Conservation (phyloP, 257 asterid genomes). For the Scutellaria minor region DNA sequence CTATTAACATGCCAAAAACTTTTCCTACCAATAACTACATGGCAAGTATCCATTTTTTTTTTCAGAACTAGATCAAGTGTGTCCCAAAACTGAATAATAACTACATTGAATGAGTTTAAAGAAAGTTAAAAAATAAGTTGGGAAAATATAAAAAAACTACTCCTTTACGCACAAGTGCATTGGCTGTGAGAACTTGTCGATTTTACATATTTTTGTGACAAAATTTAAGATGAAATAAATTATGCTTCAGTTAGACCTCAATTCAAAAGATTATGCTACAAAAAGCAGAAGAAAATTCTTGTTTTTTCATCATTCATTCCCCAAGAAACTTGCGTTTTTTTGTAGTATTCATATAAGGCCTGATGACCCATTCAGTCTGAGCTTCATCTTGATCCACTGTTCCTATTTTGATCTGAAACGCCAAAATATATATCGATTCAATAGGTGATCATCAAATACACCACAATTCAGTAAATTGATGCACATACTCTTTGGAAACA, state of each 20-base stretch:
- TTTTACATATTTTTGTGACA: neutral
- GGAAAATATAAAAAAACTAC: too few species aligned
- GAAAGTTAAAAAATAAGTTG: too few species aligned
- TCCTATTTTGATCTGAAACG: conserved; percentile 74
- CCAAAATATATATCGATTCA: neutral
- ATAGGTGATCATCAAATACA: neutral
- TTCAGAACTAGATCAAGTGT: too few species aligned
- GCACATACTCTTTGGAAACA: neutral
- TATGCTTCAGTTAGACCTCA: neutral
- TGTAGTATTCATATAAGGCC: conserved; percentile 41
- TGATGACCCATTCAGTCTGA: conserved; percentile 59
- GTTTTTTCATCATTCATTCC: conserved; percentile 15
- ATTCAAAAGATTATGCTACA: neutral
- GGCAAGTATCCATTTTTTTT: too few species aligned
- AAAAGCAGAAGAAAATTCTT: neutral
- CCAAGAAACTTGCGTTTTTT: conserved; percentile 38
- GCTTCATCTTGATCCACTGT: conserved; percentile 89
- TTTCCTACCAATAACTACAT: too few species aligned
- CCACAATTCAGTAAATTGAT: neutral
- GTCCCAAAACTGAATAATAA: too few species aligned
- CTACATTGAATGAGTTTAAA: too few species aligned
- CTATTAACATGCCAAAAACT: too few species aligned
- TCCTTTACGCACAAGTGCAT: neutral
- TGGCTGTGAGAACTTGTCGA: neutral
- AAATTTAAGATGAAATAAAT: neutral